Percentiles rank a stretch among this genome's conserved stretches.
These are phyloP conservation scores for Dalbergia cultrata DNA, from an alignment of 306 rosid genomes.

Conservation along the genomic window DNA sequence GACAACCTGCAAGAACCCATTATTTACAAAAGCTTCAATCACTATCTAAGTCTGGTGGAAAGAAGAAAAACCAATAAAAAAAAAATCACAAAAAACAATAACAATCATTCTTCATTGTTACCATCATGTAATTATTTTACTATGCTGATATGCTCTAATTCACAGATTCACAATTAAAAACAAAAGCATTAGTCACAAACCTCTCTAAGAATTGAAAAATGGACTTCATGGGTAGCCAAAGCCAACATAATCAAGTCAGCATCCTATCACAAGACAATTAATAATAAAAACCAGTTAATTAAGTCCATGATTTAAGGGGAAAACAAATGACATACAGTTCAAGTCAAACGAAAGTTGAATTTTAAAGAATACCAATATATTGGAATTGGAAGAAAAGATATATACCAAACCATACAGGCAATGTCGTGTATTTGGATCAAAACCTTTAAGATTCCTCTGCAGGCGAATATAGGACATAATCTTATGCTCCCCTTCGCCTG, in stretches of 20 bases:
- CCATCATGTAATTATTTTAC: slow-evolving; percentile 1
- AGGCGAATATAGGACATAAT: slow-evolving; percentile 97
- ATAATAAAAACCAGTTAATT: slow-evolving; percentile 30
- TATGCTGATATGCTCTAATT: slow-evolving; percentile 16
- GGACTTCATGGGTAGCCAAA: slow-evolving; percentile 96
- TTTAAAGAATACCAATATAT: slow-evolving; percentile 29
- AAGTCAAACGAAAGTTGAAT: slow-evolving; percentile 14
- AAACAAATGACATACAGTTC: slow-evolving; percentile 15
- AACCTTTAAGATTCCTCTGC: slow-evolving; percentile 94
- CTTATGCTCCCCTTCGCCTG: slow-evolving; percentile 99
- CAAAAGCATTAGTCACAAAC: slow-evolving; percentile 54
- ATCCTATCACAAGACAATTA: slow-evolving; percentile 70
- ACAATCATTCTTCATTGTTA: slow-evolving; percentile 17
- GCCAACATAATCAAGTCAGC: slow-evolving; percentile 99
- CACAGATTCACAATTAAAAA: slow-evolving; percentile 20
- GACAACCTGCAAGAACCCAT: slow-evolving; percentile 71
- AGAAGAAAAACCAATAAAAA: background rate
- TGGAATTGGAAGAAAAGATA: slow-evolving; percentile 51
- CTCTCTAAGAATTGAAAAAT: slow-evolving; percentile 98
- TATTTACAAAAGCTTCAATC: slow-evolving; percentile 36
- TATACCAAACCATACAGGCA: slow-evolving; percentile 99
- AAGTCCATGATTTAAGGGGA: background rate
- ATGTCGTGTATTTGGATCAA: slow-evolving; percentile 95
- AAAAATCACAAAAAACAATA: background rate
- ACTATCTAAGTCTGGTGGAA: slow-evolving; percentile 23